Base-by-base conservation (phyloP, 2,329 filamentous ascomycete genomes). In the Laburnicola sp. region DNA sequence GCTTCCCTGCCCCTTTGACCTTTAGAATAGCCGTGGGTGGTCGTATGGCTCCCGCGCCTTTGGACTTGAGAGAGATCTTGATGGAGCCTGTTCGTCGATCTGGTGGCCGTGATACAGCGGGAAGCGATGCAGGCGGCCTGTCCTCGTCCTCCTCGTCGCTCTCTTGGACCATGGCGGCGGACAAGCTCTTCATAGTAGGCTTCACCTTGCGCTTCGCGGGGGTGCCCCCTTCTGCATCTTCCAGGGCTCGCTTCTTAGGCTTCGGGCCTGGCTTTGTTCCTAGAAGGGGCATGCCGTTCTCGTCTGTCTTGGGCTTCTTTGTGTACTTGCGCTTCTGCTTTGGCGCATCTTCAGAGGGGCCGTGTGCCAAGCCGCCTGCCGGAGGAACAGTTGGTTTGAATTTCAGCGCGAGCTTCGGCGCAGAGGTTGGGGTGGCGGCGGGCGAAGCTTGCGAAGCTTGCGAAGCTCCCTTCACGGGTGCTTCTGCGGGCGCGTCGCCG, bases 291-390 rank as follows among this genome's bases (percentile, higher is more conserved):
- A 67, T 58, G 32, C 65, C 66, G 50, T 61, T 58, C 25, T 64
- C 64, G 47, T 70, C 70, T 30, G 57, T 47, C 51, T 72, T 73
- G 38, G 65, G 53, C 54, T 76, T 76, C 63, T 73, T 75, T 34
- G 62, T 72, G 60, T 76, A 75, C 43, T 75, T 71, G 50, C 74
- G 73, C 66, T 77, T 76, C 44, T 63, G 65, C 54, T 75, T 63
- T 57, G 64, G 57, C n/a, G 63, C 50, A 74, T 55, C 74, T 65
- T 66, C 50, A 27, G 37, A 47, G 23, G 48, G 36, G 39, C 31
- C 34, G 10, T 32, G 30, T 11, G 38, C 28, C 2, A 28, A 22
- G n/a, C 11, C 42, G 35, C 57, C 68, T 58, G 58, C 59, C 52
- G 63, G 52, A 37, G 63, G 53, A 11, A 68, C 59, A 6, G 63